phyloP scores from a whole-genome alignment of 2,329 filamentous ascomycete species.

The Dactylellina leptospora region DNA sequence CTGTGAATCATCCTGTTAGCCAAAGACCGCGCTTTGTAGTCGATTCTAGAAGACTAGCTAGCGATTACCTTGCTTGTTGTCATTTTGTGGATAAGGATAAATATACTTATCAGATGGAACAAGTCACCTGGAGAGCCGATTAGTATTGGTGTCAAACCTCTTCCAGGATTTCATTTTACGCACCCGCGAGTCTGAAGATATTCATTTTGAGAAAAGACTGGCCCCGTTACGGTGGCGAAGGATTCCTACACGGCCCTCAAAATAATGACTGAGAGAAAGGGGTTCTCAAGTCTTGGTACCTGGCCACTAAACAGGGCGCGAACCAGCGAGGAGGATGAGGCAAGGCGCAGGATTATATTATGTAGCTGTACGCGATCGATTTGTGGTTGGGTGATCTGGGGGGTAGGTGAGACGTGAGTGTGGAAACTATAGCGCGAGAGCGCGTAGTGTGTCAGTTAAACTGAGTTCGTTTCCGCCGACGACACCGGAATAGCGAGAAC shows the following conservation, averaged over 20 bases:
- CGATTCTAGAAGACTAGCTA: not conserved
- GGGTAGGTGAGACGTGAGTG: too few species aligned
- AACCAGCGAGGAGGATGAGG: not conserved
- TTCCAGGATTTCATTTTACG: not conserved
- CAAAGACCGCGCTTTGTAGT: too few species aligned
- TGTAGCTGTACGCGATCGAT: slow-evolving; percentile 2
- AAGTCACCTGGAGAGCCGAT: slow-evolving; percentile 75
- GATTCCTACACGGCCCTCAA: too few species aligned
- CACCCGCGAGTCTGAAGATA: slow-evolving; percentile 56
- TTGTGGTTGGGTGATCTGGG: too few species aligned
- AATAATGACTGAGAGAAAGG: too few species aligned
- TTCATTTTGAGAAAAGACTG: slow-evolving; percentile 57
- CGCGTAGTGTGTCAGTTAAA: too few species aligned
- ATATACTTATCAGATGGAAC: slow-evolving; percentile 91
- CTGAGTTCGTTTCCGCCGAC: too few species aligned
- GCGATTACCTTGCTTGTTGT: slow-evolving; percentile 62
- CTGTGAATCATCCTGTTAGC: slow-evolving; percentile 63
- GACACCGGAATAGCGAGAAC: too few species aligned
- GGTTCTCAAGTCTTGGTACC: too few species aligned
- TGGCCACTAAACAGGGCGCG: too few species aligned
- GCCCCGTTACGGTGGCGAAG: too few species aligned
- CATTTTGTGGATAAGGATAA: slow-evolving; percentile 98
- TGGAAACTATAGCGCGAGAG: too few species aligned
- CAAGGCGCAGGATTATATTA: not conserved
- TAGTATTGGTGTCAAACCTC: not conserved